Evolutionary conservation across 139 green algal genomes (phyloP).

Genomic region (Coccomyxa sp.): DNA sequence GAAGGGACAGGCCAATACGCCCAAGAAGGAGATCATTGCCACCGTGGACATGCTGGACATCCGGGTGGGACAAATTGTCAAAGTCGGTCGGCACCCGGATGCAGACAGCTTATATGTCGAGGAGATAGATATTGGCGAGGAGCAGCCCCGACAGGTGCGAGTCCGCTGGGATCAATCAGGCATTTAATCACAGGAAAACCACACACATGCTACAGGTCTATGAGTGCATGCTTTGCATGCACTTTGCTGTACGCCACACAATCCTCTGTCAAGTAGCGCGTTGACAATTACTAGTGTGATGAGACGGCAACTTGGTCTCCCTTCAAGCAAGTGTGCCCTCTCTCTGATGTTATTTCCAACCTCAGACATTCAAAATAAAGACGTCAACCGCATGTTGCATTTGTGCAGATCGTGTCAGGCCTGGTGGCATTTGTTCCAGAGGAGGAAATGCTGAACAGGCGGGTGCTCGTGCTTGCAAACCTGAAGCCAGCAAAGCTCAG

Average conservation of each 20-base stretch:
- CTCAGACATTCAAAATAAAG: too few species aligned
- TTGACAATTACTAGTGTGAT: too few species aligned
- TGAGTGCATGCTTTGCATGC: too few species aligned
- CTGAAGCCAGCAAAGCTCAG: slow-evolving; percentile 97
- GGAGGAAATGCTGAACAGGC: slow-evolving; percentile 71
- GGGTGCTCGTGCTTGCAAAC: slow-evolving; percentile 87
- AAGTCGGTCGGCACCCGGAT: slow-evolving; percentile 73
- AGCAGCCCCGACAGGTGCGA: slow-evolving; percentile 52
- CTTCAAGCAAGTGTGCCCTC: too few species aligned
- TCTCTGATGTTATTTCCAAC: too few species aligned
- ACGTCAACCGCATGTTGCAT: too few species aligned
- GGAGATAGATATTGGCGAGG: slow-evolving; percentile 93
- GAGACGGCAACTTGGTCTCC: too few species aligned
- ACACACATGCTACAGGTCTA: too few species aligned
- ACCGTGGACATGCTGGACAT: slow-evolving; percentile 59
- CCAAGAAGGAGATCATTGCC: not conserved
- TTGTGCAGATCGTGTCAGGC: slow-evolving; percentile 69
- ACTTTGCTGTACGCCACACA: too few species aligned
- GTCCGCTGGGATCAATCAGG: too few species aligned
- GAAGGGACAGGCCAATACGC: not conserved
- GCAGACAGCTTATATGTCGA: slow-evolving; percentile 93
- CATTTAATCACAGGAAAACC: too few species aligned
- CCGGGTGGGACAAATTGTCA: slow-evolving; percentile 77
- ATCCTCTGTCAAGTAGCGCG: too few species aligned
- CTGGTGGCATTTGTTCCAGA: slow-evolving; percentile 90